Conservation (phyloP, 169 alveolate genomes). For the Theileria orientalis region DNA sequence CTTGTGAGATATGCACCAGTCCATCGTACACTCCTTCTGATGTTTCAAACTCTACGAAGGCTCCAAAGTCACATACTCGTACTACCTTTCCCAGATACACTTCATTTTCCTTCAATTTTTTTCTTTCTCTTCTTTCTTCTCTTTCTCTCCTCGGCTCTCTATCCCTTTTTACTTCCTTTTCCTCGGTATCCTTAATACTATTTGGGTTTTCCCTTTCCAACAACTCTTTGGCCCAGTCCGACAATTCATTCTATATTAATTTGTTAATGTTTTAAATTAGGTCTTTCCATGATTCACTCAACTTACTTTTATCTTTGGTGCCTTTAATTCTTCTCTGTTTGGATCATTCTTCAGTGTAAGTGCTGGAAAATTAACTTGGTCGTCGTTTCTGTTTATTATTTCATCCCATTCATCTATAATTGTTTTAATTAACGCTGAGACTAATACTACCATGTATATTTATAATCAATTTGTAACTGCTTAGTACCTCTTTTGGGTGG, state of each 20-base stretch:
- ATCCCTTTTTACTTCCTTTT: not conserved
- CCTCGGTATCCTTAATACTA: not conserved
- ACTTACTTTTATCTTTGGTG: too few relatives aligned
- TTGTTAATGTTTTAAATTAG: too few relatives aligned
- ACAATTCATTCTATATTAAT: constrained; percentile 46
- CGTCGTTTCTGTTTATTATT: constrained; percentile 27
- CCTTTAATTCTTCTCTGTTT: not conserved
- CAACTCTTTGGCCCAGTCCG: constrained; percentile 60
- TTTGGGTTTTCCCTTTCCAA: constrained; percentile 42
- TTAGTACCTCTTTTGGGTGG: constrained; percentile 13
- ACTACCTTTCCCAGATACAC: constrained; percentile 71
- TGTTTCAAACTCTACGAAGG: constrained; percentile 70
- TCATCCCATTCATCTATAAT: constrained; percentile 45
- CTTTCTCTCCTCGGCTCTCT: constrained; percentile 1
- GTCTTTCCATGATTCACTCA: too few relatives aligned
- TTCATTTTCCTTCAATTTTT: too few relatives aligned
- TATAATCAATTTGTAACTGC: not conserved
- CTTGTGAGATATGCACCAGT: constrained; percentile 77
- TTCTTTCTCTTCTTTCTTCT: not conserved
- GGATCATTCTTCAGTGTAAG: constrained; percentile 46
- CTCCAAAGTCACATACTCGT: constrained; percentile 75
- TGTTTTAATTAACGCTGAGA: not conserved
- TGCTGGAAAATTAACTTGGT: constrained; percentile 59
- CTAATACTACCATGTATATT: too few relatives aligned
- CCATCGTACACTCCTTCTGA: constrained; percentile 75